These are phyloP conservation scores for Silybum marianum DNA, from an alignment of 129 eudicot genomes.

Conservation along the genomic window DNA sequence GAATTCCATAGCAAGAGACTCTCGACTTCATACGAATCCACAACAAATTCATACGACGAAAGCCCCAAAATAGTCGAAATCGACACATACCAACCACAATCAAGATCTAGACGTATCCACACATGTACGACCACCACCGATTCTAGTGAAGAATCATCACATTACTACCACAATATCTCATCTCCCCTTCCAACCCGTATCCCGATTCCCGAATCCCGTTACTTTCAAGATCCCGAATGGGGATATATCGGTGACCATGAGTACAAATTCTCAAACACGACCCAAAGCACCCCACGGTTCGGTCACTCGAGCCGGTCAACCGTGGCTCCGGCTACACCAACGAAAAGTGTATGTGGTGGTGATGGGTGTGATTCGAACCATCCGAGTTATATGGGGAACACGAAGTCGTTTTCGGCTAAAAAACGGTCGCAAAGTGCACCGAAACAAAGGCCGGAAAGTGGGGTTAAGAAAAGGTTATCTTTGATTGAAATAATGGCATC, in stretches of 20 bases:
- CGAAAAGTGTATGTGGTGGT: slow-evolving; percentile 77
- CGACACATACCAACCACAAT: slow-evolving; percentile 66
- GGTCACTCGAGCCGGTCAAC: slow-evolving; percentile 41
- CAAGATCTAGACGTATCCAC: slow-evolving; percentile 72
- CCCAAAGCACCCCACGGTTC: slow-evolving; percentile 87
- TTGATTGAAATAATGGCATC: slow-evolving; percentile 85
- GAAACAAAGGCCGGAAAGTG: slow-evolving; percentile 74
- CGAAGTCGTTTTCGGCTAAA: slow-evolving; percentile 82
- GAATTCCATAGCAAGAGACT: slow-evolving; percentile 44
- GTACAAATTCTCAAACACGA: slow-evolving; percentile 51
- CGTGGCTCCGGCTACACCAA: slow-evolving; percentile 48
- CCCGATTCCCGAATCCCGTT: slow-evolving; percentile 46
- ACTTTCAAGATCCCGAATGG: slow-evolving; percentile 63
- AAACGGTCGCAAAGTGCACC: slow-evolving; percentile 83
- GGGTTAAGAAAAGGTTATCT: slow-evolving; percentile 61
- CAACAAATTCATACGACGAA: slow-evolving; percentile 50
- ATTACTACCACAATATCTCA: slow-evolving; percentile 47
- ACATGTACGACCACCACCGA: slow-evolving; percentile 39
- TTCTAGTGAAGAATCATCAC: slow-evolving; percentile 56
- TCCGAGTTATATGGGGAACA: slow-evolving; percentile 86
- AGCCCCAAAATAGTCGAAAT: slow-evolving; percentile 84
- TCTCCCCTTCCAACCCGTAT: slow-evolving; percentile 59
- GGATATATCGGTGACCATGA: slow-evolving; percentile 43
- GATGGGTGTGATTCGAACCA: slow-evolving; percentile 57
- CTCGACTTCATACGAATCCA: slow-evolving; percentile 41